Percentiles rank a stretch among this genome's conserved stretches.
phyloP scores from a whole-genome alignment of 495 filamentous ascomycete genomes.

The Tuber brumale region DNA sequence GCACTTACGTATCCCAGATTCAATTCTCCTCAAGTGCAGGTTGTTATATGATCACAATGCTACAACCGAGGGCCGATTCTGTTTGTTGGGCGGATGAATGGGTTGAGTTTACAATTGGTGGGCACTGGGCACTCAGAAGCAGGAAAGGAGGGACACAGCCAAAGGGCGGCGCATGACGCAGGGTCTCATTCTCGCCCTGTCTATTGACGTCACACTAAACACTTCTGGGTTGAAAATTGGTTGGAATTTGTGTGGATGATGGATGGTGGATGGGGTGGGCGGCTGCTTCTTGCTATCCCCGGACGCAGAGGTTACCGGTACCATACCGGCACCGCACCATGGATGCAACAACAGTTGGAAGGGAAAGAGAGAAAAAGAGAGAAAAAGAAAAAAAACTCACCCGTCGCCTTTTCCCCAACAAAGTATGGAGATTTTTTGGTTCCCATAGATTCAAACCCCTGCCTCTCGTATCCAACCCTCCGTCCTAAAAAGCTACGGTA shows the following conservation, averaged over 20 bases:
- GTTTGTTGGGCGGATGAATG: slow-evolving; percentile 1
- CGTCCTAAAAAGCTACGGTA: neutral
- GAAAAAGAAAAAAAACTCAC: neutral
- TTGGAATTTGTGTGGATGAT: neutral
- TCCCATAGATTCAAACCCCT: neutral
- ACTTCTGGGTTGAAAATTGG: neutral
- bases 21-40: neutral
- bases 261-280: neutral
- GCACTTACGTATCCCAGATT: too few relatives aligned
- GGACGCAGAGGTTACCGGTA: neutral
- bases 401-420: neutral
- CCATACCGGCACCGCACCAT: too few relatives aligned
- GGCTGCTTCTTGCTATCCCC: neutral
- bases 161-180: slow-evolving; percentile 2
- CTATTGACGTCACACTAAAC: neutral
- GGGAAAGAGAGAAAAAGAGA: neutral
- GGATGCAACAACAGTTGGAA: neutral
- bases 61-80: neutral
- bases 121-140: neutral
- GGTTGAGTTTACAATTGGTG: neutral
- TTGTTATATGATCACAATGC: neutral
- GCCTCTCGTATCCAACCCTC: neutral
- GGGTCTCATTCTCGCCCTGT: neutral
- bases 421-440: neutral
- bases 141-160: neutral